Evolutionary conservation across 352 stramenopile species (phyloP).

Genomic region (Phytophthora cactorum): DNA sequence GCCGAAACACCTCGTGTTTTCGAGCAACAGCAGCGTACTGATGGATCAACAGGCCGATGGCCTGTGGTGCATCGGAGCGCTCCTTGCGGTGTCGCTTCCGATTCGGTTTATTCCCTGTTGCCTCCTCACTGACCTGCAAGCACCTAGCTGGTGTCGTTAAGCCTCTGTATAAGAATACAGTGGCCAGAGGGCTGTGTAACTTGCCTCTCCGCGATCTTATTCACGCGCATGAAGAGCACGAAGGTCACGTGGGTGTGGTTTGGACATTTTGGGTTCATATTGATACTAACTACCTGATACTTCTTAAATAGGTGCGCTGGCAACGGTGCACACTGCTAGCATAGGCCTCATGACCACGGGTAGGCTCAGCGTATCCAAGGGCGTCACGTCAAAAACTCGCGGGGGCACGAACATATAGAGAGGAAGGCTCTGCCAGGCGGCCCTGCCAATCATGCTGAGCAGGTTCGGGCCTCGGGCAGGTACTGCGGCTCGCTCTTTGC

Average conservation of each 20-base stretch:
- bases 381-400: slow-evolving; percentile 25
- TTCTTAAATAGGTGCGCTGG: slow-evolving; percentile 34
- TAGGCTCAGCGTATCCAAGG: neutral
- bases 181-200: neutral
- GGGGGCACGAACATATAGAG: slow-evolving; percentile 16
- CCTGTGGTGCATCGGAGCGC: too few relatives aligned
- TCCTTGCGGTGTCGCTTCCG: too few relatives aligned
- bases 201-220: slow-evolving; percentile 9
- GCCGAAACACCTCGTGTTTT: neutral
- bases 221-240: neutral
- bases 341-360: neutral
- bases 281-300: slow-evolving; percentile 14
- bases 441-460: slow-evolving; percentile 37
- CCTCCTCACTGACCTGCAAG: too few relatives aligned
- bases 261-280: slow-evolving; percentile 30
- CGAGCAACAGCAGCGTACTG: neutral
- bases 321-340: slow-evolving; percentile 13
- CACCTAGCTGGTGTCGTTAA: neutral
- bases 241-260: slow-evolving; percentile 7
- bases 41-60: too few relatives aligned
- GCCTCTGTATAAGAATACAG: neutral
- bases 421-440: neutral
- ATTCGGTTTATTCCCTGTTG: too few relatives aligned
- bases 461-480: slow-evolving; percentile 34
- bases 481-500: slow-evolving; percentile 19